phyloP scores from a whole-genome alignment of 2,329 filamentous ascomycete species.

The Fusarium goolgardi region DNA sequence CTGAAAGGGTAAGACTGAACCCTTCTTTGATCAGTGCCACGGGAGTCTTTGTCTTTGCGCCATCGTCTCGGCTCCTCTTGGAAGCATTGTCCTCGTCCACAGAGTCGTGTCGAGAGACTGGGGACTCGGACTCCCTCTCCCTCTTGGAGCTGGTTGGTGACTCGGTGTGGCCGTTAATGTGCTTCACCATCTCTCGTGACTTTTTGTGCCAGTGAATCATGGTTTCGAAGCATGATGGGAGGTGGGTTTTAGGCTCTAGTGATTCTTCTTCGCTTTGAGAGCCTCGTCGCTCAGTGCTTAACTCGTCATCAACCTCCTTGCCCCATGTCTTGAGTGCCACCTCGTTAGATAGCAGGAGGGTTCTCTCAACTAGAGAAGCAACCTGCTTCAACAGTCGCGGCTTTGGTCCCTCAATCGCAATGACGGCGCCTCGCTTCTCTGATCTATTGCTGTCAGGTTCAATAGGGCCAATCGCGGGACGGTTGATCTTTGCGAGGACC shows the following conservation, averaged over 20 bases:
- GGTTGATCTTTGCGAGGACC: constrained; percentile 79
- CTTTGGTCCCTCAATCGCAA: constrained; percentile 84
- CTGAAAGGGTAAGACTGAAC: constrained; percentile 83
- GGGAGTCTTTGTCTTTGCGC: constrained; percentile 59
- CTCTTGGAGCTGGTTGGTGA: constrained; percentile 18
- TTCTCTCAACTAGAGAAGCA: constrained; percentile 72
- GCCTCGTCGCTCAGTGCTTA: constrained; percentile 15
- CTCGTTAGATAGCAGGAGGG: constrained; percentile 62
- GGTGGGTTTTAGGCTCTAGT: constrained; percentile 52
- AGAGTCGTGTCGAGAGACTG: constrained; percentile 27
- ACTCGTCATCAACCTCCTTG: constrained; percentile 47
- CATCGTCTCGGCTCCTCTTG: constrained; percentile 13
- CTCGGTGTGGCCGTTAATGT: constrained; percentile 55
- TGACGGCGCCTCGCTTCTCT: constrained; percentile 77
- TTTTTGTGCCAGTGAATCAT: constrained; percentile 81
- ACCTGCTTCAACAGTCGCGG: constrained; percentile 63
- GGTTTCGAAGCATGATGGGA: constrained; percentile 72
- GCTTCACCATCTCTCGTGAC: constrained; percentile 74
- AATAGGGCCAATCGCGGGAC: constrained; percentile 64
- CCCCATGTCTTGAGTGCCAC: constrained; percentile 59
- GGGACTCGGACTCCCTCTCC: constrained; percentile 13
- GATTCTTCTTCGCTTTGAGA: constrained; percentile 31
- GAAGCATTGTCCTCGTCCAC: constrained; percentile 15
- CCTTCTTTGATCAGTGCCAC: constrained; percentile 81
- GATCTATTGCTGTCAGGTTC: constrained; percentile 49